Base-by-base conservation (phyloP, 208 protist species). In the Trypanosoma caninum region DNA sequence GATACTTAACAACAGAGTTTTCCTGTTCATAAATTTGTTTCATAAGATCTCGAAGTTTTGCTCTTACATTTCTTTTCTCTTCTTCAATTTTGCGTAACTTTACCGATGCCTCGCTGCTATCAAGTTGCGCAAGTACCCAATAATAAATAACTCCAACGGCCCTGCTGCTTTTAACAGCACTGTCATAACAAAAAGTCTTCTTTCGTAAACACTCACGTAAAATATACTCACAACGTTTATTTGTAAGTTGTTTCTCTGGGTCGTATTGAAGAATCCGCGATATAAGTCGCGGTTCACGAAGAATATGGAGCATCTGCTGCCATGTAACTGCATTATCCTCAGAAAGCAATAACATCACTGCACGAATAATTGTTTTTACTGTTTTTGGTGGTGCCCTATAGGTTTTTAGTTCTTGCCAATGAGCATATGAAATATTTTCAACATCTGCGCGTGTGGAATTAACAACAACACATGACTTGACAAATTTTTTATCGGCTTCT, bases 351-450 rank as follows among this genome's bases (percentile, higher is more conserved):
- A 94, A 63, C 87, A 94, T 94, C n/a, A 94, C 84, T 0, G 87
- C 84, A 18, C 87, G 87, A 25, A 94, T 69, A 22, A 94, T 74
- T 13, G 88, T 67, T 3, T 72, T 63, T 23, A 94, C 82, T 79
- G 89, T 87, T 67, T 82, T 89, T 28, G 87, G 82, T n/a, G 87
- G 80, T 3, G 78, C 60, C 33, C 87, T 76, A 67, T 94, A 94
- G 10, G 87, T 91, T 74, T 89, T 91, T n/a, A 94, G 74, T 73
- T 94, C 87, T 22, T 89, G 77, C 87, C 87, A 94, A 71, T 91
- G 69, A 40, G 67, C 50, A 54, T 89, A 79, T 3, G 84, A 75
- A 30, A 94, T 94, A 52, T 56, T 85, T 51, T 87, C 81, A 11
- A 94, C 84, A 54, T 94, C 87, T 16, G 76, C 75, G 28, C 80